Evolutionary conservation across 78 protist species (phyloP).

Genomic region (Dictyostelium discoideum): DNA sequence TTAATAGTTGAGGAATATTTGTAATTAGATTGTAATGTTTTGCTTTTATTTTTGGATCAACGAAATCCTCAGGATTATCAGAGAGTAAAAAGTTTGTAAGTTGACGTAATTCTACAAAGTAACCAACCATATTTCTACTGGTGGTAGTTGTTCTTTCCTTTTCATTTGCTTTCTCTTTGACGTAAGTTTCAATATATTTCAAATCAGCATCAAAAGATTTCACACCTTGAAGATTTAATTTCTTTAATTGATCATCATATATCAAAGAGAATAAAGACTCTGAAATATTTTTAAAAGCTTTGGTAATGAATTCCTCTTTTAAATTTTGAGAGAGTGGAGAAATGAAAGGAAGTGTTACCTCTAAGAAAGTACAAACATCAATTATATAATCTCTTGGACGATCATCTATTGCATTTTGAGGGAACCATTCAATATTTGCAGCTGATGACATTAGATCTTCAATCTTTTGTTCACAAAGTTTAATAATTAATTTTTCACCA

Average conservation of each 20-base stretch:
- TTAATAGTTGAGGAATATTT: conserved; percentile 17
- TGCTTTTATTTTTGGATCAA: conserved; percentile 20
- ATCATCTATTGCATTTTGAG: conserved; percentile 24
- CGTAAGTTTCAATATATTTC: conserved; percentile 33
- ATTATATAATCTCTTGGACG: conserved; percentile 54
- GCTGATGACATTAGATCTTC: conserved; percentile 70
- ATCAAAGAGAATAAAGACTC: conserved; percentile 25
- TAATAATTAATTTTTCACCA: conserved; percentile 67
- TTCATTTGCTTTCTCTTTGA: conserved; percentile 24
- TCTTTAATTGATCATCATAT: conserved; percentile 29
- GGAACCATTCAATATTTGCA: conserved; percentile 72
- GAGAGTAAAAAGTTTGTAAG: conserved; percentile 11
- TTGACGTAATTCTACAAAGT: conserved; percentile 51
- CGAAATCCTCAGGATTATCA: conserved; percentile 60
- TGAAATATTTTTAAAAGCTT: conserved; percentile 59
- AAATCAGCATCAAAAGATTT: conserved; percentile 55
- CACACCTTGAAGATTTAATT: conserved; percentile 45
- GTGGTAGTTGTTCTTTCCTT: conserved; percentile 45
- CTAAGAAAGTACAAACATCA: conserved; percentile 51
- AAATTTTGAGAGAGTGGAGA: conserved; percentile 32
- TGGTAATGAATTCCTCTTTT: conserved; percentile 61
- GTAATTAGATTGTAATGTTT: conserved; percentile 45
- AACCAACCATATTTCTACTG: conserved; percentile 58
- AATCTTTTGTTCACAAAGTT: conserved; percentile 58
- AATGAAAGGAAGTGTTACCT: conserved; percentile 43